Percentiles rank a stretch among this genome's conserved stretches.
Evolutionary conservation across 2,329 filamentous ascomycete genomes (phyloP).

Genomic region (Microdochium paspali): DNA sequence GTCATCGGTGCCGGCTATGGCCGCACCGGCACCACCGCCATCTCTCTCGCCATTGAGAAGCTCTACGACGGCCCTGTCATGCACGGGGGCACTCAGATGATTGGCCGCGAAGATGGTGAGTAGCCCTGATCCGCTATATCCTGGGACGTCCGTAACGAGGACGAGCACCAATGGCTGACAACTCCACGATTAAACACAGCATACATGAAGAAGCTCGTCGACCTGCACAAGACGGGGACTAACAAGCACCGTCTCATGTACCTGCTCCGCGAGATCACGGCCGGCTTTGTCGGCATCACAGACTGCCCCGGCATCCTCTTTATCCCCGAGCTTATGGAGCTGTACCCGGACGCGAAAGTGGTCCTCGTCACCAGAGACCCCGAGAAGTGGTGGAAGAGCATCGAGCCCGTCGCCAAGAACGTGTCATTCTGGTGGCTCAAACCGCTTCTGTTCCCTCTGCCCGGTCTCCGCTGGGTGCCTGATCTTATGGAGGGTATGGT

Average conservation of each 20-base stretch:
- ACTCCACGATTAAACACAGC: too few relatives aligned
- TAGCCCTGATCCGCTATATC: neutral
- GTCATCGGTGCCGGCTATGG: slow-evolving; percentile 33
- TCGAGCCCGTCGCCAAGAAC: slow-evolving; percentile 9
- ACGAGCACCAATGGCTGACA: too few relatives aligned
- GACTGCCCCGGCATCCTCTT: slow-evolving; percentile 32
- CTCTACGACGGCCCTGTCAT: slow-evolving; percentile 37
- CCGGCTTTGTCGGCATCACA: slow-evolving; percentile 35
- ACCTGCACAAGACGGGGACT: slow-evolving; percentile 11
- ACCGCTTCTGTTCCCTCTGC: slow-evolving; percentile 2
- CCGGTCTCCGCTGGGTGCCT: slow-evolving; percentile 2
- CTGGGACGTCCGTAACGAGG: too few relatives aligned
- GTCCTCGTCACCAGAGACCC: slow-evolving; percentile 28
- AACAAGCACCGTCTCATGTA: slow-evolving; percentile 17
- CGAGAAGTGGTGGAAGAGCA: slow-evolving; percentile 23
- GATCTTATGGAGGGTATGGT: slow-evolving; percentile 2
- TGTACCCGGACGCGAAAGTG: slow-evolving; percentile 39
- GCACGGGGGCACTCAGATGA: slow-evolving; percentile 33
- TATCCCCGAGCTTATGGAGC: slow-evolving; percentile 31
- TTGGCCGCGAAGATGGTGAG: slow-evolving; percentile 24
- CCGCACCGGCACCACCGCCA: slow-evolving; percentile 40
- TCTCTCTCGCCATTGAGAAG: slow-evolving; percentile 34
- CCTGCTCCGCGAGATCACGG: slow-evolving; percentile 23
- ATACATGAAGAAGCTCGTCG: slow-evolving; percentile 17
- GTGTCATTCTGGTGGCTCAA: slow-evolving; percentile 7